phyloP scores from a whole-genome alignment of 1,284 basidiomycete species.

The Melanopsichium pennsylvanicum region DNA sequence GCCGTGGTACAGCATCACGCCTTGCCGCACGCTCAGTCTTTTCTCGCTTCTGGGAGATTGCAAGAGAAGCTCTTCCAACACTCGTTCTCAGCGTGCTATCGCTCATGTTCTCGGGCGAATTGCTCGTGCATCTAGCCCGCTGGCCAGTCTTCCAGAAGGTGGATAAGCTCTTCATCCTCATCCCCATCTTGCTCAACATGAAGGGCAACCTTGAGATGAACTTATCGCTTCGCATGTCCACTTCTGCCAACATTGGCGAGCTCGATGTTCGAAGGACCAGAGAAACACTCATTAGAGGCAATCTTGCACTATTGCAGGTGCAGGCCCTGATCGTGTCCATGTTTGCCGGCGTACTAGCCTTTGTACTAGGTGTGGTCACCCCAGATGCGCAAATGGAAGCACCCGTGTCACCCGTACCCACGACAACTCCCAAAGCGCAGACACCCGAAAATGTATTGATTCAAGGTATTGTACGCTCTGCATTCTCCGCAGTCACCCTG shows the following conservation, averaged over 20 bases:
- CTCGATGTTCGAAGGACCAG: constrained; percentile 78
- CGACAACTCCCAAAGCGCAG: constrained; percentile 2
- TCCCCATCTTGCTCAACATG: constrained; percentile 92
- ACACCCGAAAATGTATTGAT: constrained; percentile 37
- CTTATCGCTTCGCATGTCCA: constrained; percentile 69
- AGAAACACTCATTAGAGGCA: constrained; percentile 78
- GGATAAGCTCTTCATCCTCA: constrained; percentile 96
- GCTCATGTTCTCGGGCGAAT: constrained; percentile 84
- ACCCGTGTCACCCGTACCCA: constrained; percentile 9
- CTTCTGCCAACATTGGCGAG: constrained; percentile 78
- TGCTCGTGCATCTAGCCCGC: constrained; percentile 81
- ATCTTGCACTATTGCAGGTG: constrained; percentile 86
- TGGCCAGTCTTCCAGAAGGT: constrained; percentile 85
- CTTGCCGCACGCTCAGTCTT: constrained; percentile 24
- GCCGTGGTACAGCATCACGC: constrained; percentile 37
- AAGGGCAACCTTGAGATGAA: constrained; percentile 98
- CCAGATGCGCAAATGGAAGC: constrained; percentile 21
- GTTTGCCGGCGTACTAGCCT: constrained; percentile 81
- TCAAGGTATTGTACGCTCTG: constrained; percentile 21
- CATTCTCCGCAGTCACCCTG: constrained; percentile 24
- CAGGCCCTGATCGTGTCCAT: constrained; percentile 90
- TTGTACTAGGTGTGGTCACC: constrained; percentile 72
- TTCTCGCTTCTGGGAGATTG: constrained; percentile 52
- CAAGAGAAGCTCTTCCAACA: constrained; percentile 67
- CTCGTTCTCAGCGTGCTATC: constrained; percentile 67